Evolutionary conservation across 345 rosid genomes (phyloP).

Genomic region (Litchi chinensis): DNA sequence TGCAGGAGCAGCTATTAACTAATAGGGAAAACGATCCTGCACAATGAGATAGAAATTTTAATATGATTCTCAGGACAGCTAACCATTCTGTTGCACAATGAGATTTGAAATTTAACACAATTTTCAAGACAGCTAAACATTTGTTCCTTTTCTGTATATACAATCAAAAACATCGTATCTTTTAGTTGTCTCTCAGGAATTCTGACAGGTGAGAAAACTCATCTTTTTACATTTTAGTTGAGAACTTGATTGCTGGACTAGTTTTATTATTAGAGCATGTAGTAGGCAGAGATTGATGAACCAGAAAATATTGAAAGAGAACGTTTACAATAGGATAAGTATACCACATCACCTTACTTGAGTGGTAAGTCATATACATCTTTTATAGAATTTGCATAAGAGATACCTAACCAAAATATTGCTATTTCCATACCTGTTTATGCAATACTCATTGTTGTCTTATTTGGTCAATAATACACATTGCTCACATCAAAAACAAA

Average conservation of each 20-base stretch:
- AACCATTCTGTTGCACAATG: too few relatives aligned
- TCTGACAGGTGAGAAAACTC: neutral
- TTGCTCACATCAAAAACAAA: constrained; percentile 10
- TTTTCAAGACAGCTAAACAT: too few relatives aligned
- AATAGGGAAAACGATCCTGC: too few relatives aligned
- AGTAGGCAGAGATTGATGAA: neutral
- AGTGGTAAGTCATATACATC: neutral
- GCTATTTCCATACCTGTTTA: constrained; percentile 42
- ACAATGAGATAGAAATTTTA: too few relatives aligned
- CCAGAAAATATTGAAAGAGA: neutral
- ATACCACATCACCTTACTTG: neutral
- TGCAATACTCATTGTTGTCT: constrained; percentile 20
- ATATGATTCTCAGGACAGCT: too few relatives aligned
- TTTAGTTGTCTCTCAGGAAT: too few relatives aligned
- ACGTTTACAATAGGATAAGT: too few relatives aligned
- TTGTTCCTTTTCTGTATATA: neutral
- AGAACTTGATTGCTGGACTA: neutral
- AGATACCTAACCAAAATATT: constrained; percentile 20
- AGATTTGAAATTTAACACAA: too few relatives aligned
- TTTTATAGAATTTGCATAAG: constrained; percentile 7
- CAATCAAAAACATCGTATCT: neutral
- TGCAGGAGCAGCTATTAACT: too few relatives aligned
- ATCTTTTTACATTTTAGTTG: neutral
- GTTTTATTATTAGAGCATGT: neutral
- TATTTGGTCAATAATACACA: constrained; percentile 12